Conservation (phyloP, 805 yeast species). For the Candida piceae region DNA sequence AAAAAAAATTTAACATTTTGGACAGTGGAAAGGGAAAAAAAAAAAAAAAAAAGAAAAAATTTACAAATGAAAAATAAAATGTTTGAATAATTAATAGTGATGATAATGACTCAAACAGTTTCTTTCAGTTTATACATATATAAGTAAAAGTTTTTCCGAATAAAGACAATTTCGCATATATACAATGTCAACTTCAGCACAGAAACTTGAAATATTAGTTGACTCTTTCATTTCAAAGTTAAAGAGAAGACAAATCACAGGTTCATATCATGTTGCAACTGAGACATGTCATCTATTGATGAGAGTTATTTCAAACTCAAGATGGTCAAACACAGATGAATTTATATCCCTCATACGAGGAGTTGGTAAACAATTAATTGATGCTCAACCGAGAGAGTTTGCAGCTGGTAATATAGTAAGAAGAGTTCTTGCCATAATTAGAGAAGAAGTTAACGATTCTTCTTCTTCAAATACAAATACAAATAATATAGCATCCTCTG, state of each 20-base stretch:
- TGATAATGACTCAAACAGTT: too few relatives aligned
- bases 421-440: conserved; percentile 76
- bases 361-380: conserved; percentile 64
- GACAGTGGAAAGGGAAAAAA: too few relatives aligned
- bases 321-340: conserved; percentile 79
- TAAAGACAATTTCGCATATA: too few relatives aligned
- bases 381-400: conserved; percentile 86
- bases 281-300: conserved; percentile 83
- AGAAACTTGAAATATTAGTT: conserved; percentile 26
- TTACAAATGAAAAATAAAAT: too few relatives aligned
- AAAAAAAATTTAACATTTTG: too few relatives aligned
- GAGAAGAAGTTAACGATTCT: conserved; percentile 73
- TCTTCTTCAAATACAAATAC: conserved; percentile 17
- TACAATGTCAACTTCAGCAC: conserved; percentile 14
- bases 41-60: too few relatives aligned
- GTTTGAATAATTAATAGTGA: too few relatives aligned
- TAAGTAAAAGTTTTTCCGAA: too few relatives aligned
- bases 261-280: conserved; percentile 77
- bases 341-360: conserved; percentile 65
- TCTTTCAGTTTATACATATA: too few relatives aligned
- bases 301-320: conserved; percentile 81
- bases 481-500: too few relatives aligned
- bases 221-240: conserved; percentile 40
- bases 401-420: conserved; percentile 88
- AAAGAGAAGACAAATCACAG: conserved; percentile 79